Percentiles rank a stretch among this genome's conserved stretches.
Conservation (phyloP, 176 grass and related monocot genomes). For the Coix lacrymajobi region DNA sequence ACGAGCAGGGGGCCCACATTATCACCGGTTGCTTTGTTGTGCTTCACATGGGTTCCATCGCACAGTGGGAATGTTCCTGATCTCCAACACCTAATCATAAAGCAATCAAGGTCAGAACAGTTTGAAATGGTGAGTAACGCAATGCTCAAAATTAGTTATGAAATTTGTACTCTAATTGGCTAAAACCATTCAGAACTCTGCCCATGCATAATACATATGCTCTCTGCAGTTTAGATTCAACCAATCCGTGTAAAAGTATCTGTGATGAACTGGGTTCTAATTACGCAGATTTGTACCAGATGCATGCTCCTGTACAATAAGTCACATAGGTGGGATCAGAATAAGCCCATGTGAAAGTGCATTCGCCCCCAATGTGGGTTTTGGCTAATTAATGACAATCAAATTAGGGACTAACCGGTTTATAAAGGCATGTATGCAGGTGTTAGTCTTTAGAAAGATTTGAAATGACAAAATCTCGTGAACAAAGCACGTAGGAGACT, state of each 20-base stretch:
- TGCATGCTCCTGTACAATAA: not conserved
- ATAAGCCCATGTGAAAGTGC: too few relatives aligned
- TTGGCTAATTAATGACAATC: too few relatives aligned
- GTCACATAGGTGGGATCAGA: not conserved
- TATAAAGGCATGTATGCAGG: too few relatives aligned
- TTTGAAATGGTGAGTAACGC: not conserved
- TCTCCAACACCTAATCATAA: conserved; percentile 75
- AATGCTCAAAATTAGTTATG: not conserved
- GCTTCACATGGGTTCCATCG: conserved; percentile 86
- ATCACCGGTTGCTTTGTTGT: conserved; percentile 95
- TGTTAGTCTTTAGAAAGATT: too few relatives aligned
- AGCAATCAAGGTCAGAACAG: not conserved
- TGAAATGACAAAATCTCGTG: too few relatives aligned
- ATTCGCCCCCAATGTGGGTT: too few relatives aligned
- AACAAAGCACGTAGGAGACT: too few relatives aligned
- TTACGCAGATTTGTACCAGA: not conserved
- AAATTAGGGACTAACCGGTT: too few relatives aligned
- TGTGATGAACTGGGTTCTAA: not conserved
- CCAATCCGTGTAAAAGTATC: not conserved
- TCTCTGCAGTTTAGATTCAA: not conserved
- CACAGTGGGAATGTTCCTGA: conserved; percentile 93
- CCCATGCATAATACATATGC: not conserved
- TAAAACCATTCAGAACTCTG: not conserved
- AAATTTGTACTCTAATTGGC: not conserved
- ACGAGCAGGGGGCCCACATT: conserved; percentile 87